Percentiles rank a stretch among this genome's conserved stretches.
Evolutionary conservation across 805 yeast species (phyloP).

Genomic region (Clavispora carvajalis): DNA sequence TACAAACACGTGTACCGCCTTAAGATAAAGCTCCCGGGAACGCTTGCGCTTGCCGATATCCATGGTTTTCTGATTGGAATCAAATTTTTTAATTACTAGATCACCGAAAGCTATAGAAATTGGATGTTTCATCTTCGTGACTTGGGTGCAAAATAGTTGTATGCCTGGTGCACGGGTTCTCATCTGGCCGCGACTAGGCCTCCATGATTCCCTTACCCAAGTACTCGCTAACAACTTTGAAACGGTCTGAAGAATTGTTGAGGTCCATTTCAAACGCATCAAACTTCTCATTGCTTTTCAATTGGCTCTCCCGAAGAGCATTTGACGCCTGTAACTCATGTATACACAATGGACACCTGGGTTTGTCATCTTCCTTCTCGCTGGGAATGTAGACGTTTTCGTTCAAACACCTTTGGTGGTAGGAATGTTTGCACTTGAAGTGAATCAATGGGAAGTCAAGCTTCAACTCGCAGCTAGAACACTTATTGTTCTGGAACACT

Average conservation of each 20-base stretch:
- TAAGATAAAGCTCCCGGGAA: not conserved
- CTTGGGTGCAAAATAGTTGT: conserved; percentile 10
- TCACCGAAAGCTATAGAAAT: not conserved
- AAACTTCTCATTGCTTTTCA: conserved; percentile 53
- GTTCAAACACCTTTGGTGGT: conserved; percentile 73
- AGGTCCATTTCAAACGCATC: conserved; percentile 61
- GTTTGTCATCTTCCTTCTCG: conserved; percentile 4
- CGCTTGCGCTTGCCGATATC: not conserved
- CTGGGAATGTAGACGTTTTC: conserved; percentile 34
- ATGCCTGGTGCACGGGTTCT: not conserved
- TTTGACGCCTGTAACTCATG: conserved; percentile 65
- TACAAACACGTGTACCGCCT: not conserved
- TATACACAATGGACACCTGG: conserved; percentile 67
- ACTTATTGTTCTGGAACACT: conserved; percentile 56
- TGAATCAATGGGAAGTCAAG: conserved; percentile 77
- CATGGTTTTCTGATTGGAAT: too few relatives aligned
- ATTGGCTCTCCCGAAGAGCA: conserved; percentile 54
- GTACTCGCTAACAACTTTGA: conserved; percentile 73
- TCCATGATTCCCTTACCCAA: conserved; percentile 87
- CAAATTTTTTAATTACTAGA: too few relatives aligned
- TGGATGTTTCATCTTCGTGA: conserved; percentile 1
- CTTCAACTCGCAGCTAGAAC: conserved; percentile 58
- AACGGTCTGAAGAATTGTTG: conserved; percentile 51
- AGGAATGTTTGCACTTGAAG: conserved; percentile 82
- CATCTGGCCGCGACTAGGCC: conserved; percentile 12